phyloP scores from a whole-genome alignment of 148 eudicot genomes.

The Heliamphora exappendiculata region DNA sequence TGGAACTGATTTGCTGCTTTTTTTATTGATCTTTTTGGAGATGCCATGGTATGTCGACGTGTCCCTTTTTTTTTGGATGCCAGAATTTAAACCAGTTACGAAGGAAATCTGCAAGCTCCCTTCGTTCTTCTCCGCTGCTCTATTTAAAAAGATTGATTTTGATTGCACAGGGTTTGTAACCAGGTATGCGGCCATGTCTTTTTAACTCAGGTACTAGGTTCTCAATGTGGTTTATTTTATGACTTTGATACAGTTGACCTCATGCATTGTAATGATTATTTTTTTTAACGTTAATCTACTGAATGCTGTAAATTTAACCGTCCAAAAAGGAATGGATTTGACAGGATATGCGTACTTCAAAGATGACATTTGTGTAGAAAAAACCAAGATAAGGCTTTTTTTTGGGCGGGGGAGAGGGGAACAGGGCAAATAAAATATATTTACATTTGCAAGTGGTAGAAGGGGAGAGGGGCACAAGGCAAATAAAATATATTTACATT shows the following conservation, averaged over 20 bases:
- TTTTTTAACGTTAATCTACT: neutral
- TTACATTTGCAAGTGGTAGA: too few relatives aligned
- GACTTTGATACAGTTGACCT: neutral
- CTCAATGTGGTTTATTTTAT: neutral
- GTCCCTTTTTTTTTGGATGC: conserved; percentile 11
- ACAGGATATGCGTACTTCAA: neutral
- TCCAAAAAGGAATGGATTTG: neutral
- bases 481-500: too few relatives aligned
- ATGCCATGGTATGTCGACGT: conserved; percentile 15
- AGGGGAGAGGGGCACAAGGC: too few relatives aligned
- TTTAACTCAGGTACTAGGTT: neutral
- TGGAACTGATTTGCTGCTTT: neutral
- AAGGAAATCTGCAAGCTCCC: conserved; percentile 97
- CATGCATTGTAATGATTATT: neutral
- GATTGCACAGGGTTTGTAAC: conserved; percentile 68
- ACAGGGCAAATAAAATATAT: too few relatives aligned
- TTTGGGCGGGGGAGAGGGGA: too few relatives aligned
- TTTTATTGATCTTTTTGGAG: conserved; percentile 3
- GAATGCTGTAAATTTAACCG: neutral
- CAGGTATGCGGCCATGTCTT: conserved; percentile 46
- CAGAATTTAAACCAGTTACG: conserved; percentile 86
- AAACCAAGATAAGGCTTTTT: too few relatives aligned
- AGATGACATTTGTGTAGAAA: neutral
- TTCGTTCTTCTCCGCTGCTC: conserved; percentile 72
- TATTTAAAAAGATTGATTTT: conserved; percentile 75